Evolutionary conservation across 2,329 filamentous ascomycete species (phyloP).

Genomic region (Dryadomyces quercivorus): DNA sequence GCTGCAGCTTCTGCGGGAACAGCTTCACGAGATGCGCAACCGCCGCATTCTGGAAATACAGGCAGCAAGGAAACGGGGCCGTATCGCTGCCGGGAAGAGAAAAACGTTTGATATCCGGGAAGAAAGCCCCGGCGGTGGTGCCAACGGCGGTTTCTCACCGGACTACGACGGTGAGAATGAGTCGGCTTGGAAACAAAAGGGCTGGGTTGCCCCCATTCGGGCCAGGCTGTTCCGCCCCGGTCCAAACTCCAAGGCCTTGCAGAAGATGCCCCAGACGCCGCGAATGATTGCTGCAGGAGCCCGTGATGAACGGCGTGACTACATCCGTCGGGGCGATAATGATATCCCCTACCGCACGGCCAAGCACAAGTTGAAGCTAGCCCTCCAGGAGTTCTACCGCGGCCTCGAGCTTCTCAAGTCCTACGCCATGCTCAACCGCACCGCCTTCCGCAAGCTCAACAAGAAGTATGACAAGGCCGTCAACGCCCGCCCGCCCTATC

Average conservation of each 20-base stretch:
- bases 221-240: conserved; percentile 42
- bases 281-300: conserved; percentile 19
- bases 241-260: conserved; percentile 47
- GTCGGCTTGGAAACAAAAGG: conserved; percentile 6
- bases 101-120: conserved; percentile 14
- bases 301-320: conserved; percentile 30
- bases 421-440: conserved; percentile 80
- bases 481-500: conserved; percentile 61
- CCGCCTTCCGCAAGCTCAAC: conserved; percentile 92
- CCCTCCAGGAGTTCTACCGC: conserved; percentile 86
- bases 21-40: conserved; percentile 88
- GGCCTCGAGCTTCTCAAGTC: conserved; percentile 85
- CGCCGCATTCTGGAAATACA: conserved; percentile 62
- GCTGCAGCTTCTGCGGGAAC: conserved; percentile 59
- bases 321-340: conserved; percentile 34
- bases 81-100: conserved; percentile 5
- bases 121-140: conserved; percentile 8
- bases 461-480: conserved; percentile 97
- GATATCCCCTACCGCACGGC: conserved; percentile 75
- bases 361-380: conserved; percentile 83
- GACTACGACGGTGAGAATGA: conserved; percentile 15
- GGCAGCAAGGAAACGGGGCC: conserved; percentile 21
- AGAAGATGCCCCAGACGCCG: conserved; percentile 40
- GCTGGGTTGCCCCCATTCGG: conserved; percentile 42
- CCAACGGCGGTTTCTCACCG: neutral